Percentiles rank a stretch among this genome's conserved stretches.
Evolutionary conservation across 768 basidiomycete genomes (phyloP).

Genomic region (Mycena haematopus): DNA sequence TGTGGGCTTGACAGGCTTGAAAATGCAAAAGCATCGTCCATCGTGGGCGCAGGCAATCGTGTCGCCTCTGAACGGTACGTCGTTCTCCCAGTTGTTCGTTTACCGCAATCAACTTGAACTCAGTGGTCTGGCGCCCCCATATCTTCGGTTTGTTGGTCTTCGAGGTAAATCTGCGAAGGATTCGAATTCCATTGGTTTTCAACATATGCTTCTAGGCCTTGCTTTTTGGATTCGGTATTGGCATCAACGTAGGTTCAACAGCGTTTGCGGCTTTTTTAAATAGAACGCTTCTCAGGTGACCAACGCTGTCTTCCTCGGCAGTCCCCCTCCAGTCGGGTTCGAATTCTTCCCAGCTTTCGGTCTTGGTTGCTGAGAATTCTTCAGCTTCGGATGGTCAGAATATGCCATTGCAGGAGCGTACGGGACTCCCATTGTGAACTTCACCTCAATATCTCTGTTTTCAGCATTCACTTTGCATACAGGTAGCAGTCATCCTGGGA

Average conservation of each 20-base stretch:
- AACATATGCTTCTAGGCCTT: conserved; percentile 46
- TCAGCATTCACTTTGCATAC: background rate
- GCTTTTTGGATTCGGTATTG: conserved; percentile 70
- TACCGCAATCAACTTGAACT: too few relatives aligned
- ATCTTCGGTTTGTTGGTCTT: conserved; percentile 56
- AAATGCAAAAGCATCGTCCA: conserved; percentile 61
- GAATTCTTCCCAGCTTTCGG: too few relatives aligned
- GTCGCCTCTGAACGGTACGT: conserved; percentile 40
- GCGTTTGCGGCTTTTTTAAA: too few relatives aligned
- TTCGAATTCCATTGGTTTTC: background rate
- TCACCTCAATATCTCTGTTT: conserved; percentile 23
- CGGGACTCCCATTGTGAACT: conserved; percentile 56
- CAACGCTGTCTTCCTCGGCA: conserved; percentile 66
- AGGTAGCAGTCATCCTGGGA: conserved; percentile 59
- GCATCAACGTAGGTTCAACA: conserved; percentile 58
- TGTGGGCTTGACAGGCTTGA: conserved; percentile 64
- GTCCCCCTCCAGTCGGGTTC: conserved; percentile 58
- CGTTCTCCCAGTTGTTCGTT: too few relatives aligned
- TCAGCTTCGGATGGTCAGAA: conserved; percentile 42
- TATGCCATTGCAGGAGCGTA: conserved; percentile 59
- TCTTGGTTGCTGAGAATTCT: too few relatives aligned
- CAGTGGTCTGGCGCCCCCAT: conserved; percentile 68
- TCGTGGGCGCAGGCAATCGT: conserved; percentile 54
- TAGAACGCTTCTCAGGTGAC: too few relatives aligned
- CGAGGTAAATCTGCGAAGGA: conserved; percentile 37